phyloP scores from a whole-genome alignment of 257 asterid species.

The Petrea volubilis region DNA sequence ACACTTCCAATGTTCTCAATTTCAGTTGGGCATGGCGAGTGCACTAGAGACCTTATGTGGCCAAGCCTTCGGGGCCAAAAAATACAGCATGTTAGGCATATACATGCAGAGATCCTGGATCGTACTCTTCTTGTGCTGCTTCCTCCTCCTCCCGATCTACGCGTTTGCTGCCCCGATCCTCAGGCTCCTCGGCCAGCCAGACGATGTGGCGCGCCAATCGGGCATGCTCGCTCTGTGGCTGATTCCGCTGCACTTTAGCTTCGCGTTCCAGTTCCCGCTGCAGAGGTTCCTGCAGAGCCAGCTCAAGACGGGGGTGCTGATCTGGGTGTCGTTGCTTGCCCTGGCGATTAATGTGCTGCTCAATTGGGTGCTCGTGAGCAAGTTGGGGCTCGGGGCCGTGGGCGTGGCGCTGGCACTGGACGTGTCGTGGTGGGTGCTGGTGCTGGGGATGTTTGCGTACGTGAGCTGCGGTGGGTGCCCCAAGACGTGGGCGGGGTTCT shows the following conservation, averaged over 20 bases:
- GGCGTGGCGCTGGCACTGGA: conserved; percentile 41
- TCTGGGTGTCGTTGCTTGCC: conserved; percentile 34
- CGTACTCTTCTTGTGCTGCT: conserved; percentile 26
- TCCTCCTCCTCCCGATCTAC: conserved; percentile 34
- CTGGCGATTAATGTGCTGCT: conserved; percentile 27
- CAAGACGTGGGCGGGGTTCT: conserved; percentile 48
- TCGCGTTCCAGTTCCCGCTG: conserved; percentile 32
- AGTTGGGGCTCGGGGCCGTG: conserved; percentile 30
- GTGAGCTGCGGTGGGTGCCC: conserved; percentile 47
- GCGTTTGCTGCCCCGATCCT: conserved; percentile 27
- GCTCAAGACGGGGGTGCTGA: conserved; percentile 34
- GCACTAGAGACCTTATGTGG: conserved; percentile 42
- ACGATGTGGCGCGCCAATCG: conserved; percentile 34
- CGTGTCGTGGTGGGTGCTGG: conserved; percentile 48
- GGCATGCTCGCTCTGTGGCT: conserved; percentile 29
- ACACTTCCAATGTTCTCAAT: too few relatives aligned
- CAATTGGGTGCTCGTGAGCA: conserved; percentile 35
- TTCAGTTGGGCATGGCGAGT: conserved; percentile 47
- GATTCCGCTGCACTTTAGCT: conserved; percentile 41
- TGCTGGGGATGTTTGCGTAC: conserved; percentile 30
- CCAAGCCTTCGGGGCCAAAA: conserved; percentile 43
- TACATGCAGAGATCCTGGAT: conserved; percentile 47
- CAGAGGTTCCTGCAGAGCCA: conserved; percentile 53
- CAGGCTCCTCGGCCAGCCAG: conserved; percentile 34
- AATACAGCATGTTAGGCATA: conserved; percentile 33